Evolutionary conservation across 2,329 filamentous ascomycete genomes (phyloP).

Genomic region (Calonectria leucothoes): DNA sequence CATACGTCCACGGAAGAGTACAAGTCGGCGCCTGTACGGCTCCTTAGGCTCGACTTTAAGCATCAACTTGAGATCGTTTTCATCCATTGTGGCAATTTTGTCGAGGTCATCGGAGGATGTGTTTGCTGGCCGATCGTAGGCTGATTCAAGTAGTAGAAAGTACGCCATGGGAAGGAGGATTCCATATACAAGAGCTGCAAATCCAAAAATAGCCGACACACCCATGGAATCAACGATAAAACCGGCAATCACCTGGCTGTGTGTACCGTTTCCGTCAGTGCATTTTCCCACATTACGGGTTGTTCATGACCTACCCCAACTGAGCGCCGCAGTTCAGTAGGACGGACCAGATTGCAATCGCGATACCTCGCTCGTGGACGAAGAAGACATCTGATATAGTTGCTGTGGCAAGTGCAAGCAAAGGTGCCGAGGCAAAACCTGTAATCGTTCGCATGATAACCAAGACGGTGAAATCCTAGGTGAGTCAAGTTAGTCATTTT

Average conservation of each 20-base stretch:
- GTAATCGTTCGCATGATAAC: not conserved
- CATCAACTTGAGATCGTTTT: not conserved
- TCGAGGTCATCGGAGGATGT: not conserved
- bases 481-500: not conserved
- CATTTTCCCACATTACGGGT: not conserved
- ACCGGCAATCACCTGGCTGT: not conserved
- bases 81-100: not conserved
- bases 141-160: not conserved
- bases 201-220: not conserved
- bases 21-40: not conserved
- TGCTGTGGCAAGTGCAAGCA: not conserved
- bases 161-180: not conserved
- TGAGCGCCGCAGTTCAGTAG: not conserved
- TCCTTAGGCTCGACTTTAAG: not conserved
- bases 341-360: not conserved
- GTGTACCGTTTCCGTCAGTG: not conserved
- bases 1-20: not conserved
- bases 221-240: not conserved
- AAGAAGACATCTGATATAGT: not conserved
- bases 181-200: not conserved
- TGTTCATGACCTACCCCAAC: not conserved
- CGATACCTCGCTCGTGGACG: not conserved
- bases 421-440: not conserved
- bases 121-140: not conserved
- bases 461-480: not conserved